Base-by-base conservation (phyloP, 1,284 basidiomycete species). In the Papiliotrema terrestris region DNA sequence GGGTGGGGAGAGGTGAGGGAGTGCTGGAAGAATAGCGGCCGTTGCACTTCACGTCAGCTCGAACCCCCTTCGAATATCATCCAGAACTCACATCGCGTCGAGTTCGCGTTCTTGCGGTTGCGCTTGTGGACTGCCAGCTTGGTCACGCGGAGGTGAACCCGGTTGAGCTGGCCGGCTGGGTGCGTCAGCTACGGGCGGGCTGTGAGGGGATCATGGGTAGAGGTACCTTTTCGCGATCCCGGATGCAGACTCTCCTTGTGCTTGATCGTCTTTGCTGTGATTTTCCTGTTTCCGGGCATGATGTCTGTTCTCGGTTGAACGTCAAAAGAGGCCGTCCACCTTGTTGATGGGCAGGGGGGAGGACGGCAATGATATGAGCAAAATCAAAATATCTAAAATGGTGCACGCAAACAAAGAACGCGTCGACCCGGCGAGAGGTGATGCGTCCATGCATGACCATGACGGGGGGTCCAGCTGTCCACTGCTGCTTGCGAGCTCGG, bases 21-120 rank as follows among this genome's bases (percentile, higher is more conserved):
- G 64, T 87, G 82, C 65, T 83, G 87, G 77, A 92, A 92, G 76
- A 92, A 93, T 11, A 82, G 79, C 65, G 86, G 89, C 45, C 89
- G 80, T 68, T 88, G 85, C 59, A 84, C 90, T 80, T 59, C 13
- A 25, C 23, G 45, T 60, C 38, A 63, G 59, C 29, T 45, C 14
- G n/a, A 35, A 22, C n/a, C n/a, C n/a, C n/a, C n/a, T n/a, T n/a
- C n/a, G 11, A 22, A 29, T 49, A 9, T 5, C 20, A 19, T 5
- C n/a, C 14, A 26, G 19, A 15, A 52, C 69, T 52, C 52, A 74
- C 72, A 49, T 54, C 73, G 74, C 2, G 58, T 52, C 17, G 63
- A 52, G 13, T 48, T 52, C 8, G 59, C 48, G 64, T 55, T 87
- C 80, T 72, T 85, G 83, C 51, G 79, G 76, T 23, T 80, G 77